Base-by-base conservation (phyloP, 2,329 filamentous ascomycete genomes). In the Neopestalotiopsis rosae region DNA sequence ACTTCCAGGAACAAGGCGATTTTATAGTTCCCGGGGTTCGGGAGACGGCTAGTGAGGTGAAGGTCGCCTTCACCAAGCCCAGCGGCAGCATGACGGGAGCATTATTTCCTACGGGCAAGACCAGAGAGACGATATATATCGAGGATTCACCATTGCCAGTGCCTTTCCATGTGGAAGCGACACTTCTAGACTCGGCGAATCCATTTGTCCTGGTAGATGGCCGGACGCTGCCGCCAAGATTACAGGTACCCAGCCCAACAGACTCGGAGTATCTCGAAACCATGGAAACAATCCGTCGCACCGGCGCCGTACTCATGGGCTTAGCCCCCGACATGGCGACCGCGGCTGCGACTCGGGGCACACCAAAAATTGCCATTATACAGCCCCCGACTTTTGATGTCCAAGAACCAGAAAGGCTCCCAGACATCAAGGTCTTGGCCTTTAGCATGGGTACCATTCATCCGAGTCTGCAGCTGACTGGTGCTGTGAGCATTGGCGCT, bases 371-470 rank as follows among this genome's bases (percentile, higher is more conserved):
- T 40, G 79, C 85, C 20, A 69, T 87, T 4, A 28, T 28, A 0
- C 24, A 28, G 24, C 24, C 24, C 3, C 24, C 24, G 24, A 28
- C 24, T 0, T 28, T 28, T 28, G 24, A 28, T 28, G 79, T 87
- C 10, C 58, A 20, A 7, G 14, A 24, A 59, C 30, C 57, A 14
- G n/a, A n/a, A 1, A 4, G 13, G 57, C 57, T 30, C 5, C 2
- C 14, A 6, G 13, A 86, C 74, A 77, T 87, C 3, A 74, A 80
- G 3, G 84, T 83, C 3, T 77, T 81, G 20, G 82, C 86, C 0
- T 82, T 86, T 65, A 86, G 83, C 0, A 86, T 87, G 72, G 84
- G 85, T 6, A 81, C 83, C 67, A 83, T 83, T 2, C 86, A 88
- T 65, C 84, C 82, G 17, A 86, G 83, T 14, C 78, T 88, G 1